Base-by-base conservation (phyloP, 148 eudicot genomes). In the Nyssa sinensis region DNA sequence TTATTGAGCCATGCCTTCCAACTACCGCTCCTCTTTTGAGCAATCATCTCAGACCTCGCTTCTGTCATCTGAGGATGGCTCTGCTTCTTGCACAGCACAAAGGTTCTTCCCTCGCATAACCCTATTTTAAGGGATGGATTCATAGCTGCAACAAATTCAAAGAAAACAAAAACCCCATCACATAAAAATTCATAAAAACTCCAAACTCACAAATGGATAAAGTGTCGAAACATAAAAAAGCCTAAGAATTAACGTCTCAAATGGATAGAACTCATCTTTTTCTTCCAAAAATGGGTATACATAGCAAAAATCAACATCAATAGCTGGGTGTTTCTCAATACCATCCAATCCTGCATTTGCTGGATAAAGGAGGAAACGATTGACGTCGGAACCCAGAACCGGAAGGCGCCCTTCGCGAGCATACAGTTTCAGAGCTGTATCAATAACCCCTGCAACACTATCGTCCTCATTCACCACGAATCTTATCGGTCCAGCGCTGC, bases 371-470 rank as follows among this genome's bases (percentile, higher is more conserved):
- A 86, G 78, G 72, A 88, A 85, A 47, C 80, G 75, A 29, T 70
- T 67, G 31, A 84, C 66, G 73, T 82, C 81, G 6, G 89, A 81
- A 1, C 91, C 91, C 8, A 92, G 94, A 81, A 81, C 68, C 8
- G 97, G 97, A 21, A 90, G 88, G n/a, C 97, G 80, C 0, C 90
- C 92, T 49, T 87, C 90, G 1, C 92, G 89, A 7, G 87, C 89
- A 75, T 90, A 90, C 23, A 83, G 49, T 75, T 90, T 86, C 66
- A 92, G 66, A 64, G 89, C 85, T 64, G 83, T 80, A 68, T 84
- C 83, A 0, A 88, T 84, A 7, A 90, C 87, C 11, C 71, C 51
- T 14, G 80, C 75, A 16, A 84, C 92, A 13, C 65, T 75, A 23
- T 92, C 89, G 19, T 75, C 84, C 31, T 86, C 94, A 37, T 85